phyloP scores from a whole-genome alignment of 2,329 filamentous ascomycete genomes.

The Fusarium newnesense region DNA sequence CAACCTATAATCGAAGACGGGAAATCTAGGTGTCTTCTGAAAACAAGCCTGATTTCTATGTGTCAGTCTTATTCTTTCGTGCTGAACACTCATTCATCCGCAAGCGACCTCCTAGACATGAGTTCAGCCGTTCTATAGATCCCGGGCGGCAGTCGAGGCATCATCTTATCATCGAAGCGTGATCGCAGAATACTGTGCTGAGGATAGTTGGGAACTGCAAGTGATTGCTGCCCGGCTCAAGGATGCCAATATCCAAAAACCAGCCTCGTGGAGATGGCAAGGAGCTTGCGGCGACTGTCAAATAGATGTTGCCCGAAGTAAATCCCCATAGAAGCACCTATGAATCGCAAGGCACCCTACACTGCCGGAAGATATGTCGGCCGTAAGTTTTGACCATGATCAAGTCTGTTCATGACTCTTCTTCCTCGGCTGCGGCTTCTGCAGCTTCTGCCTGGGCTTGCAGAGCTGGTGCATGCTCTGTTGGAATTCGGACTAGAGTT shows the following conservation, averaged over 20 bases:
- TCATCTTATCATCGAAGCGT: not conserved
- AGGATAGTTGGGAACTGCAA: not conserved
- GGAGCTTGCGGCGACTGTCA: not conserved
- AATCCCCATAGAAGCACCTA: not conserved
- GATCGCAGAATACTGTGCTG: not conserved
- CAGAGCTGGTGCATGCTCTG: constrained; percentile 75
- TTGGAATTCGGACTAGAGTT: constrained; percentile 85
- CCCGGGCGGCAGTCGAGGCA: not conserved
- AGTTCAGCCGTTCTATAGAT: not conserved
- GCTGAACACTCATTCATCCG: not conserved
- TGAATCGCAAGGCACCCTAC: not conserved
- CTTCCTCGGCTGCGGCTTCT: constrained; percentile 56
- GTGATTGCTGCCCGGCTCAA: not conserved
- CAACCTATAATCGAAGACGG: not conserved
- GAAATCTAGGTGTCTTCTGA: not conserved
- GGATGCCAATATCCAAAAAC: not conserved
- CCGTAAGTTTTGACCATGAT: not conserved
- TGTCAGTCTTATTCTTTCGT: not conserved
- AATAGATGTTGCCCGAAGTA: not conserved
- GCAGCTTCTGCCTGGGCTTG: constrained; percentile 69
- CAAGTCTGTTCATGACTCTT: constrained; percentile 38
- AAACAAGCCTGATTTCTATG: not conserved
- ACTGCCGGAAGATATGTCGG: not conserved
- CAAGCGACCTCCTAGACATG: not conserved
- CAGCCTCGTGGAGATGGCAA: not conserved